phyloP scores from a whole-genome alignment of 2,329 filamentous ascomycete genomes.

The Epichloe aotearoae region DNA sequence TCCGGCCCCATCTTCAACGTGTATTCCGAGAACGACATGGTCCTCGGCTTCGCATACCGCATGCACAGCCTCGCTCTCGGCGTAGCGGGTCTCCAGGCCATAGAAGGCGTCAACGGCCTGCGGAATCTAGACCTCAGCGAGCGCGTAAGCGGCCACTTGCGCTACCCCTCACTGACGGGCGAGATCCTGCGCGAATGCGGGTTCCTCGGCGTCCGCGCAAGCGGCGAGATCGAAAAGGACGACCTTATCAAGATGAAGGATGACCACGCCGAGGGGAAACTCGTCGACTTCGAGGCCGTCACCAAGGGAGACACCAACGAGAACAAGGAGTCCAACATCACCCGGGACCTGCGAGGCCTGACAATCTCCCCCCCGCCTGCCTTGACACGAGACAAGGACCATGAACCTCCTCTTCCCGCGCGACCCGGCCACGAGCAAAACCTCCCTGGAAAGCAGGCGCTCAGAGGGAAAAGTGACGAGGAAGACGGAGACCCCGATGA shows the following conservation, averaged over 20 bases:
- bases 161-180: conserved; percentile 36
- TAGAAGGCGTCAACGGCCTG: conserved; percentile 54
- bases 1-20: conserved; percentile 77
- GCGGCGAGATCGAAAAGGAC: conserved; percentile 36
- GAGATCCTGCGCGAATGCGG: conserved; percentile 40
- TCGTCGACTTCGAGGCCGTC: conserved; percentile 17
- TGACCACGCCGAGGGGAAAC: conserved; percentile 15
- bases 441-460: no score
- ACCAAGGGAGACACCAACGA: not conserved
- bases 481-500: not conserved
- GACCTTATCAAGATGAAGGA: conserved; percentile 35
- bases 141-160: conserved; percentile 39
- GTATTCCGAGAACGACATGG: conserved; percentile 75
- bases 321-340: conserved; percentile 4
- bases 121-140: conserved; percentile 40
- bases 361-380: conserved; percentile 15
- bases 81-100: conserved; percentile 67
- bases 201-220: conserved; percentile 32
- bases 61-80: conserved; percentile 72
- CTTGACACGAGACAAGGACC: conserved; percentile 4
- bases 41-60: conserved; percentile 78
- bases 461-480: no score
- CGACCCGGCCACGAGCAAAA: not conserved
- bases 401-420: not conserved
- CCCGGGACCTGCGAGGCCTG: conserved; percentile 15